Percentiles rank a stretch among this genome's conserved stretches.
Evolutionary conservation across 495 filamentous ascomycete genomes (phyloP).

Genomic region (Penicillium silybi): DNA sequence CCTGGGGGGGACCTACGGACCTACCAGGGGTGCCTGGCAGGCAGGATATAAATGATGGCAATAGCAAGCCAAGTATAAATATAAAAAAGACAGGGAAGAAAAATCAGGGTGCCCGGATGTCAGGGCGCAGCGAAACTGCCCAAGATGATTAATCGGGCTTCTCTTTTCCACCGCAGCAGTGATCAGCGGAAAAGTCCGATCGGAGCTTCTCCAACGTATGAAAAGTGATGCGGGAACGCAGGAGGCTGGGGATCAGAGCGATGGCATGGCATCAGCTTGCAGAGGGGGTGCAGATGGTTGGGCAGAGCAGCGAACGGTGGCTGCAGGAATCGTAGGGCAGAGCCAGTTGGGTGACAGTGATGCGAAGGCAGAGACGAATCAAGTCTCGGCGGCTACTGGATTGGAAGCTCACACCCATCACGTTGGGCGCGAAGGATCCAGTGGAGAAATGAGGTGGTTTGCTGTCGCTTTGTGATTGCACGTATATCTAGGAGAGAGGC

Average conservation of each 20-base stretch:
- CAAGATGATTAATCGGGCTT: slow-evolving; percentile 15
- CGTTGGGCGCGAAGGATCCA: slow-evolving; percentile 16
- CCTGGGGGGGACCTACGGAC: not conserved
- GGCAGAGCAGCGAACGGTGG: slow-evolving; percentile 27
- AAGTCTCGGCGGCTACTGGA: slow-evolving; percentile 6
- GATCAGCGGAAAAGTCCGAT: slow-evolving; percentile 18
- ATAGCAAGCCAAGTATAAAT: not conserved
- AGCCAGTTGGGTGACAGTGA: slow-evolving; percentile 30
- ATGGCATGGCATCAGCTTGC: slow-evolving; percentile 23
- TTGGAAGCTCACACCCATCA: slow-evolving; percentile 14
- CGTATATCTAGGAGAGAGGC: no score
- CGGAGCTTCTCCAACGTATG: not conserved
- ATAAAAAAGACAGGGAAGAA: not conserved
- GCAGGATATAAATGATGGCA: slow-evolving; percentile 5
- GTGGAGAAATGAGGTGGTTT: not conserved
- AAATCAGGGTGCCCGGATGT: not conserved
- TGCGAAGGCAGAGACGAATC: slow-evolving; percentile 26
- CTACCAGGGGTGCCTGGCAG: not conserved
- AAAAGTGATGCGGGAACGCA: slow-evolving; percentile 13
- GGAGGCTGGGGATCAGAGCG: slow-evolving; percentile 15
- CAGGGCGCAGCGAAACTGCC: slow-evolving; percentile 1
- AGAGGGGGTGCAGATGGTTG: slow-evolving; percentile 13
- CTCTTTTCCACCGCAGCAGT: slow-evolving; percentile 4
- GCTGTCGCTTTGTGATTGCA: not conserved
- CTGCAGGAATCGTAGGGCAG: slow-evolving; percentile 15